Conservation (phyloP, 352 stramenopile species). For the Sclerospora graminicola region DNA sequence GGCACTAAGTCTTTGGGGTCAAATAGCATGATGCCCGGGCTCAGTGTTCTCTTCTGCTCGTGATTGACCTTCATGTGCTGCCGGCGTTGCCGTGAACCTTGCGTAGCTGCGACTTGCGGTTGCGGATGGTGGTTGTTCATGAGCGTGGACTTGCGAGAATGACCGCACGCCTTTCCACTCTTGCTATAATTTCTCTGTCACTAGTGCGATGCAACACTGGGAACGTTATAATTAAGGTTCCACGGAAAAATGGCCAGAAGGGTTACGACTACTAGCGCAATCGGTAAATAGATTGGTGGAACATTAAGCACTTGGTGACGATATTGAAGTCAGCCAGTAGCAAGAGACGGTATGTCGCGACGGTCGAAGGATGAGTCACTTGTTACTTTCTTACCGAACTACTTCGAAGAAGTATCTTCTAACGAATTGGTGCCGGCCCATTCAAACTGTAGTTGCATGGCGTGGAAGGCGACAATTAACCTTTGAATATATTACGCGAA, state of each 20-base stretch:
- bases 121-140: constrained; percentile 13
- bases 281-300: too few relatives aligned
- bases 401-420: too few relatives aligned
- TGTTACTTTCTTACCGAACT: too few relatives aligned
- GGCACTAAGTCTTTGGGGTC: constrained; percentile 32
- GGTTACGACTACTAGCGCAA: constrained; percentile 1
- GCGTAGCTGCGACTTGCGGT: background rate
- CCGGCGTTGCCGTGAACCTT: constrained; percentile 1
- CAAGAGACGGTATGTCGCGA: too few relatives aligned
- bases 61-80: constrained; percentile 4
- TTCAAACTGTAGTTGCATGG: too few relatives aligned
- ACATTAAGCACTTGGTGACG: background rate
- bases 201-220: constrained; percentile 1
- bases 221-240: constrained; percentile 11
- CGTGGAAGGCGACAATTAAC: too few relatives aligned
- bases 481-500: too few relatives aligned
- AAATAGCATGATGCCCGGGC: constrained; percentile 38
- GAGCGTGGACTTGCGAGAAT: constrained; percentile 14
- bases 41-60: constrained; percentile 13
- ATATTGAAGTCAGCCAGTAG: constrained; percentile 23
- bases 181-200: background rate
- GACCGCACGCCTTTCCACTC: constrained; percentile 13
- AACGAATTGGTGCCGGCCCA: too few relatives aligned
- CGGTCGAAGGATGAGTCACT: too few relatives aligned
- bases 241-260: constrained; percentile 16